Percentiles rank a stretch among this genome's conserved stretches.
Evolutionary conservation across 139 green algal species (phyloP).

Genomic region (Tetratostichococcus sp.): DNA sequence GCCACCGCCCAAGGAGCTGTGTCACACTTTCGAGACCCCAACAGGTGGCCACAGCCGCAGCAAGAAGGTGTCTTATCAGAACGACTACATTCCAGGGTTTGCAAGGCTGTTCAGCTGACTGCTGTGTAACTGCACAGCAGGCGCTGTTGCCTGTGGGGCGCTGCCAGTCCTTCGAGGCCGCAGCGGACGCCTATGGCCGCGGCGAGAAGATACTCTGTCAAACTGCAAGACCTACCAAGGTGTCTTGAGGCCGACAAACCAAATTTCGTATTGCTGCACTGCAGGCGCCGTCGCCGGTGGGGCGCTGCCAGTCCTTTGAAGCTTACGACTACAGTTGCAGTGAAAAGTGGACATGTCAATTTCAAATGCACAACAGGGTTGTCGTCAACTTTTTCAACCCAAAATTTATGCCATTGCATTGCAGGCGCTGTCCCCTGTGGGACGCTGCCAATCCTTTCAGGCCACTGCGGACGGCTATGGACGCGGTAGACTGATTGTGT

Average conservation of each 20-base stretch:
- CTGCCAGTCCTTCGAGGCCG: conserved; percentile 78
- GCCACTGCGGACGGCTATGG: conserved; percentile 80
- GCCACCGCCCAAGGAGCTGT: conserved; percentile 57
- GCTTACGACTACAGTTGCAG: no score
- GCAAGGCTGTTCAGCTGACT: no score
- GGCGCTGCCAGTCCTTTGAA: conserved; percentile 83
- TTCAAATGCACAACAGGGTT: no score
- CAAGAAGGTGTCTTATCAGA: no score
- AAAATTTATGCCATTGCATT: no score
- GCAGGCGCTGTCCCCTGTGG: conserved; percentile 48
- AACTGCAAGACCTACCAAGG: no score
- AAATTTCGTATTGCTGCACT: background rate
- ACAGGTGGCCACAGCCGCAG: conserved; percentile 76
- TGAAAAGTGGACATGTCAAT: no score
- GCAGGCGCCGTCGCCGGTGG: conserved; percentile 45
- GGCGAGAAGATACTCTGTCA: no score
- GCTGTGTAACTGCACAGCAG: background rate
- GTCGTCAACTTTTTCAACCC: no score
- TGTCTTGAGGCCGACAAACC: no score
- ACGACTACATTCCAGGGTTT: no score
- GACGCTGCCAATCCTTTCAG: conserved; percentile 80
- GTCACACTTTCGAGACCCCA: conserved; percentile 76
- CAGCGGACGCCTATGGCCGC: conserved; percentile 79
- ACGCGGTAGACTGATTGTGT: no score
- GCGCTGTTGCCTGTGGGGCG: conserved; percentile 54